phyloP scores from a whole-genome alignment of 2,329 filamentous ascomycete species.

The Leptodontidium sp. region DNA sequence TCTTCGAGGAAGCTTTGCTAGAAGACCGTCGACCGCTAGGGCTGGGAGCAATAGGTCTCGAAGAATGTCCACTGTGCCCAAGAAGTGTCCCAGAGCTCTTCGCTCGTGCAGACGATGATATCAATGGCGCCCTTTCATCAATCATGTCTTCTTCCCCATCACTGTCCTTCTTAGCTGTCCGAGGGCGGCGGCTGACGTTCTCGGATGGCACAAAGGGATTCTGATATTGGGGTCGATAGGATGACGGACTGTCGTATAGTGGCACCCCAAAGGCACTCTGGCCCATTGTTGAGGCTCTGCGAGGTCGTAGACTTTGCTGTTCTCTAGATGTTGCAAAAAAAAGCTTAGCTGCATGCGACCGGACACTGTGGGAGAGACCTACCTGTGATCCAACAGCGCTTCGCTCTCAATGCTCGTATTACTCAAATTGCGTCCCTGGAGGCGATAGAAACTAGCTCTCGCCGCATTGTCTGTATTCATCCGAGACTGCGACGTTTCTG shows the following conservation, averaged over 20 bases:
- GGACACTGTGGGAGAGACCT: slow-evolving; percentile 38
- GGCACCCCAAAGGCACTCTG: slow-evolving; percentile 48
- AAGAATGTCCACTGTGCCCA: slow-evolving; percentile 34
- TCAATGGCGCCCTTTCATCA: slow-evolving; percentile 63
- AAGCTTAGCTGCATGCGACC: slow-evolving; percentile 20
- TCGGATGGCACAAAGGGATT: slow-evolving; percentile 45
- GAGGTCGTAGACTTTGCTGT: slow-evolving; percentile 63
- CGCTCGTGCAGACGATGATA: slow-evolving; percentile 54
- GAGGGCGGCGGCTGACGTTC: slow-evolving; percentile 35
- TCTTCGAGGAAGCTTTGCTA: slow-evolving; percentile 55
- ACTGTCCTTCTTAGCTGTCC: slow-evolving; percentile 50
- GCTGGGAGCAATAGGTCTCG: slow-evolving; percentile 52
- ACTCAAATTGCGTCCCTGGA: slow-evolving; percentile 69
- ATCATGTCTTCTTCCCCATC: slow-evolving; percentile 59
- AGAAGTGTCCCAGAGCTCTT: slow-evolving; percentile 41
- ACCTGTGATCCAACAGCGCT: slow-evolving; percentile 86
- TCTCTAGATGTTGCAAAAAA: slow-evolving; percentile 43
- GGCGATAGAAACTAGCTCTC: slow-evolving; percentile 56
- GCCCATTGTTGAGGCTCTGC: slow-evolving; percentile 63
- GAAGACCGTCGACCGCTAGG: slow-evolving; percentile 50
- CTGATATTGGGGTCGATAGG: slow-evolving; percentile 46
- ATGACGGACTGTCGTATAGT: slow-evolving; percentile 46
- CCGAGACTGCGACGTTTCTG: slow-evolving; percentile 47
- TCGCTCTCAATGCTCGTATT: slow-evolving; percentile 90
- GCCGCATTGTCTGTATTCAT: slow-evolving; percentile 39